Evolutionary conservation across 2,329 filamentous ascomycete genomes (phyloP), one percentile per base, ranked within the genome.

Genomic region (Talaromyces sp.): DNA sequence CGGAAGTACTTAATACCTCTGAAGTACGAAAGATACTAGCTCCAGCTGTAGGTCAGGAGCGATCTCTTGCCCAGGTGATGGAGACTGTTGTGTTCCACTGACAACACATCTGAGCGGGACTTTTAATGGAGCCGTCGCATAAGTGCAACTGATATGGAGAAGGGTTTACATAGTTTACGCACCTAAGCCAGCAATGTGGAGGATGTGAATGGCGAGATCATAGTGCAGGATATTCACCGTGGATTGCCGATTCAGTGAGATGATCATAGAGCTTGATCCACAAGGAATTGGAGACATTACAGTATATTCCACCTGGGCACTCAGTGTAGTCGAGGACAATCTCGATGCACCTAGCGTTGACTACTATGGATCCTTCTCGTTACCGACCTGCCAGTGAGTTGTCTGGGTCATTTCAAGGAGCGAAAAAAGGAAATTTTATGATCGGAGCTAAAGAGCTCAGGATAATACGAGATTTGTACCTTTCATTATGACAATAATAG

Each of bases 21-120:
- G 33, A 14, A 14, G 33, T 5, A 35, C 33, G 2, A 14, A 9
- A 5, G 24, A 27, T 27, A n/a, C n/a, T n/a, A n/a, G n/a, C n/a
- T n/a, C n/a, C n/a, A n/a, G n/a, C n/a, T n/a, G n/a, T n/a, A n/a
- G n/a, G n/a, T n/a, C n/a, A n/a, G n/a, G n/a, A n/a, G n/a, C n/a
- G n/a, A n/a, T n/a, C n/a, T n/a, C n/a, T n/a, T n/a, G n/a, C n/a
- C n/a, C n/a, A n/a, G n/a, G n/a, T 27, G 4, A 27, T 27, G 24
- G 24, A 27, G 32, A 13, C 32, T 35, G n/a, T n/a, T 41, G 8
- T 24, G 37, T 42, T 29, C 47, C 47, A 49, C 47, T 49, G 47
- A 33, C 47, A 49, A 49, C 39, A 29, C 47, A 49, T 43, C 17
- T 16, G 19, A 39, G 35, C 27, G 45, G 45, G 22, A 39, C 33